Evolutionary conservation across 441 rosid species (phyloP), one percentile per base, ranked within the genome.

Genomic region (California macrophylla): DNA sequence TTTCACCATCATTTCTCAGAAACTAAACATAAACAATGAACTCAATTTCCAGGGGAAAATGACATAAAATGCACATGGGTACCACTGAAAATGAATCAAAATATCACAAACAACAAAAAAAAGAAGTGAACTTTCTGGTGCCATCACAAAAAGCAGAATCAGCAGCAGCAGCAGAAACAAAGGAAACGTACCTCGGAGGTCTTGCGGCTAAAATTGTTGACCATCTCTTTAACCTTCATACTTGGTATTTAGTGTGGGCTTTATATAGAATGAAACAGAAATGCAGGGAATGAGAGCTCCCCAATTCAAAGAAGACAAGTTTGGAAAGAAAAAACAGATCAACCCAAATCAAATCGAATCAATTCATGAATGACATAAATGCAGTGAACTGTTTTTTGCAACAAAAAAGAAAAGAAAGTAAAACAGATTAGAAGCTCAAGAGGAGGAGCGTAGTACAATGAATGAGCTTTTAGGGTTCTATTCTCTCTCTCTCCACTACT

Each of bases 141-240:
- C 13, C 16, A 45, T 2, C 52, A 15, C 16, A 45, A 12, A 9
- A 38, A 38, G 45, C 45, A 38, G 45, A 38, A 38, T 8, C 45
- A 10, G 6, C 8, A 38, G 45, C 8, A 38, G 45, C 21, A 52
- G 24, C 23, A 54, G 63, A 58, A 58, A 25, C 63, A 56, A 58
- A 58, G 29, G 32, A 24, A 23, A 5, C 18, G 64, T 25, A 58
- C 64, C 64, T 58, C 29, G 30, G 64, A 58, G 30, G 16, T 23
- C 30, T 58, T 23, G 64, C 64, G 64, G 64, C 64, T 58, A 58
- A 26, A 4, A 26, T 58, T 58, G 64, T 24, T 58, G 18, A 58
- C 64, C 6, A 15, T 58, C 12, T 58, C 64, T 58, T 58, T 58
- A 58, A 58, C 64, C 64, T 58, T 24, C 64, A 58, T 58, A 10